These are phyloP conservation scores for Rhizoclosmatium sp. DNA, from an alignment of 192 early-diverging fungal genomes.

Conservation along the genomic window DNA sequence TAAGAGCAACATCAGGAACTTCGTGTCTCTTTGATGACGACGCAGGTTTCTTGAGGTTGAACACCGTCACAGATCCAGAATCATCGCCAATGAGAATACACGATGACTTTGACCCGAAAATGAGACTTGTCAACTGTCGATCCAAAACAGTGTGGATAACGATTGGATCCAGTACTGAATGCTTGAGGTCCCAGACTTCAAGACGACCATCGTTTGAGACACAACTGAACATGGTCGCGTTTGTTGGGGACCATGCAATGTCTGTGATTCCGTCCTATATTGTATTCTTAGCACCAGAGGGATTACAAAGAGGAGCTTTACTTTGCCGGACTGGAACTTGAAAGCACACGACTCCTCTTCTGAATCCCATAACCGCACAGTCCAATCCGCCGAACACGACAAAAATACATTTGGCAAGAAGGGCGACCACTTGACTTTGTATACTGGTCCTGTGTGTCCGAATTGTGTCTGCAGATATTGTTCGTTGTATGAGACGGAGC, in stretches of 20 bases:
- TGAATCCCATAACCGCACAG: constrained; percentile 60
- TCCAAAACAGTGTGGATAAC: constrained; percentile 67
- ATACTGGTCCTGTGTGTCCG: constrained; percentile 63
- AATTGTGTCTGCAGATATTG: constrained; percentile 64
- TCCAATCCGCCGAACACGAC: constrained; percentile 65
- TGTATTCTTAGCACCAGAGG: neutral
- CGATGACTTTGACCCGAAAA: constrained; percentile 57
- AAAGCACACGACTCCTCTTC: constrained; percentile 60
- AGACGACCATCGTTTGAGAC: constrained; percentile 64
- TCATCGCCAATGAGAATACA: constrained; percentile 68
- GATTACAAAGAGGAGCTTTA: too few species aligned
- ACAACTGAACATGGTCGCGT: constrained; percentile 63
- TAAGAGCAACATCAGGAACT: neutral
- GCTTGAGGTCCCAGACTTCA: constrained; percentile 68
- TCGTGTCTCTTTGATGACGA: neutral
- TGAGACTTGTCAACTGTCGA: constrained; percentile 60
- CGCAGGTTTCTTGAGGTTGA: constrained; percentile 53
- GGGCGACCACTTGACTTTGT: constrained; percentile 66
- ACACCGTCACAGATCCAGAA: constrained; percentile 63
- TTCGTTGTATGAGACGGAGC: constrained; percentile 69
- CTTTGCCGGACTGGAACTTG: constrained; percentile 67
- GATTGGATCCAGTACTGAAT: constrained; percentile 66
- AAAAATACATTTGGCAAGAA: constrained; percentile 57
- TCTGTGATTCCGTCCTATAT: constrained; percentile 63
- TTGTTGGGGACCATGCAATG: constrained; percentile 59